phyloP scores from a whole-genome alignment of 2,329 filamentous ascomycete genomes.

The Cladosporium sp. region DNA sequence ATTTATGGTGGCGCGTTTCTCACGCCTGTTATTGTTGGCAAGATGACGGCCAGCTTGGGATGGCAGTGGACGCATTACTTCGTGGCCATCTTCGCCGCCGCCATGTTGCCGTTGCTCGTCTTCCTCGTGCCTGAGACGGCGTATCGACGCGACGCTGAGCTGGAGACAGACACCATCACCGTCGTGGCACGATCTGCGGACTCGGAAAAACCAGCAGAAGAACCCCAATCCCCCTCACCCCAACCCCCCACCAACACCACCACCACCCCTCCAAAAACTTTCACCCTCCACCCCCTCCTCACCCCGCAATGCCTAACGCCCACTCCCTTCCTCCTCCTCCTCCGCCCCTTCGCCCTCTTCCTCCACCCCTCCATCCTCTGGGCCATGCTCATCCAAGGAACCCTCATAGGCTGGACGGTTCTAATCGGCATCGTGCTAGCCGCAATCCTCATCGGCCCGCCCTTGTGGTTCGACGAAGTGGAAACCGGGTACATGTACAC shows the following conservation, averaged over 20 bases:
- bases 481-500: conserved; percentile 84
- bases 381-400: conserved; percentile 76
- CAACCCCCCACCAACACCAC: no score
- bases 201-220: no score
- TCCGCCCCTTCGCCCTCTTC: conserved; percentile 77
- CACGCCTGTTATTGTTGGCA: conserved; percentile 86
- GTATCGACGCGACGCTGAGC: conserved; percentile 59
- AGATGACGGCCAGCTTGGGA: conserved; percentile 71
- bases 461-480: conserved; percentile 76
- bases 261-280: no score
- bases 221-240: no score
- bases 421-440: conserved; percentile 82
- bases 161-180: conserved; percentile 65
- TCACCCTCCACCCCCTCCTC: no score
- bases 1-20: conserved; percentile 68
- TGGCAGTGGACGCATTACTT: conserved; percentile 90
- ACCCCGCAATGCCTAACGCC: conserved; percentile 34
- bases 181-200: no score
- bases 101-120: conserved; percentile 65
- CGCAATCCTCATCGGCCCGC: conserved; percentile 73
- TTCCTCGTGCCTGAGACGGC: conserved; percentile 84
- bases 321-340: conserved; percentile 63
- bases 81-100: conserved; percentile 75
- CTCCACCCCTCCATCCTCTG: conserved; percentile 82
- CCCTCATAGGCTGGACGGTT: conserved; percentile 92